Conservation (phyloP, 805 yeast genomes). For the Blastobotrys peoriensis region DNA sequence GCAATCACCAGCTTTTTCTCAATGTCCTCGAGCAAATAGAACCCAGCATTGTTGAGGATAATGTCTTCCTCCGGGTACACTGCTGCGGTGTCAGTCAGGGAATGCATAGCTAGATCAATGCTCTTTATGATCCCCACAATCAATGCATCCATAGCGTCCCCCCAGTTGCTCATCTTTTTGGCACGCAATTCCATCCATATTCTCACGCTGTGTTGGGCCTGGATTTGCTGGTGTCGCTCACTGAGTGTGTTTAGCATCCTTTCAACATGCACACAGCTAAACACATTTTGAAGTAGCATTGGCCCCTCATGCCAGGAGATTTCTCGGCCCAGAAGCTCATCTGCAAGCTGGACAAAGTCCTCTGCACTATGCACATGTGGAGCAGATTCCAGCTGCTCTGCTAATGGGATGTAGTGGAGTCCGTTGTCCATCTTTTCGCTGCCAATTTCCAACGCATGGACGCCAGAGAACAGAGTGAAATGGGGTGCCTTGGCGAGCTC, state of each 20-base stretch:
- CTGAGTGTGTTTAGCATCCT: constrained; percentile 37
- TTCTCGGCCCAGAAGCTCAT: constrained; percentile 46
- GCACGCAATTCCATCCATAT: not conserved
- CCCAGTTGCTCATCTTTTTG: constrained; percentile 12
- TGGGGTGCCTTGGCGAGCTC: constrained; percentile 52
- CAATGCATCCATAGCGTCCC: constrained; percentile 19
- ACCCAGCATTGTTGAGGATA: constrained; percentile 46
- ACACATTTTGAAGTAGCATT: constrained; percentile 67
- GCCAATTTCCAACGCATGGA: constrained; percentile 69
- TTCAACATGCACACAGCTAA: constrained; percentile 71
- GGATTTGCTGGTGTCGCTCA: not conserved
- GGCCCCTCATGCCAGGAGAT: constrained; percentile 74
- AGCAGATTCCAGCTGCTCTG: constrained; percentile 41
- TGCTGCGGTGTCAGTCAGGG: constrained; percentile 19
- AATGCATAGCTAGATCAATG: constrained; percentile 16
- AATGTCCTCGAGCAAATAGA: constrained; percentile 33
- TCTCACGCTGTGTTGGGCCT: constrained; percentile 6
- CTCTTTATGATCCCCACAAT: constrained; percentile 24
- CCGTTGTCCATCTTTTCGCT: constrained; percentile 76
- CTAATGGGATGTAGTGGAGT: constrained; percentile 40
- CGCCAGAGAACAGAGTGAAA: constrained; percentile 73
- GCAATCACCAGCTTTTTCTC: constrained; percentile 18
- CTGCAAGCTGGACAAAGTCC: constrained; percentile 46
- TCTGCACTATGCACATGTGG: constrained; percentile 32
- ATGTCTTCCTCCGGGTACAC: constrained; percentile 32